Percentiles rank a stretch among this genome's conserved stretches.
Conservation (phyloP, 2,329 filamentous ascomycete genomes). For the Cyphellophora europaea region DNA sequence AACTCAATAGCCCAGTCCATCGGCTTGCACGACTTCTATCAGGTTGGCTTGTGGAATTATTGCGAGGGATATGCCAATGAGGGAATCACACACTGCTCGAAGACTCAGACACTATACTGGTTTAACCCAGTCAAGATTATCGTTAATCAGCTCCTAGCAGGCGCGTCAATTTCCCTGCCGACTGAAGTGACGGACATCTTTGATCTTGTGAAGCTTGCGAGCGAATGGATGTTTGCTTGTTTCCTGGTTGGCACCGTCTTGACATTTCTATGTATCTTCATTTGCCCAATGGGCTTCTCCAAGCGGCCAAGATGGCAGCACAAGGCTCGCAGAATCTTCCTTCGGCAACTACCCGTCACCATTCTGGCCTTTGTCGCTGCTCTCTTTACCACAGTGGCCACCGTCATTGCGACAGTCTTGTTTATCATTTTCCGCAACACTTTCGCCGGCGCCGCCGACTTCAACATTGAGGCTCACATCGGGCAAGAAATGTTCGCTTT, state of each 20-base stretch:
- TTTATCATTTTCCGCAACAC: constrained; percentile 73
- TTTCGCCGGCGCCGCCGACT: constrained; percentile 54
- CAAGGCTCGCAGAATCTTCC: constrained; percentile 25
- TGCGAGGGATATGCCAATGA: constrained; percentile 74
- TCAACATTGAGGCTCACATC: constrained; percentile 66
- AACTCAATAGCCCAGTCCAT: constrained; percentile 81
- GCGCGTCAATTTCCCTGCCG: constrained; percentile 75
- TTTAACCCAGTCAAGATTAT: constrained; percentile 85
- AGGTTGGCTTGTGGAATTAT: constrained; percentile 83
- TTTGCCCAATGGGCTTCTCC: constrained; percentile 44
- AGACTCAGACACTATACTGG: constrained; percentile 65
- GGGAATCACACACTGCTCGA: constrained; percentile 68
- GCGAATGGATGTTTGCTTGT: constrained; percentile 80
- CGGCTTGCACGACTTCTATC: constrained; percentile 89
- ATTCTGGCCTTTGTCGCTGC: constrained; percentile 59
- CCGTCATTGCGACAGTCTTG: constrained; percentile 72
- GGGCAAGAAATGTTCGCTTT: constrained; percentile 72
- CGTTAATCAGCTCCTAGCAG: constrained; percentile 66
- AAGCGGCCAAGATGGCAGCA: constrained; percentile 23
- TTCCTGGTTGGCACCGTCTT: constrained; percentile 66
- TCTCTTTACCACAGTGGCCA: constrained; percentile 58
- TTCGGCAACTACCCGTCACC: constrained; percentile 55
- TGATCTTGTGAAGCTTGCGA: constrained; percentile 62
- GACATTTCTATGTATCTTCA: constrained; percentile 62
- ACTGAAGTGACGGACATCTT: constrained; percentile 64